Base-by-base conservation (phyloP, 2,329 filamentous ascomycete genomes). In the Aspergillus sclerotialis region DNA sequence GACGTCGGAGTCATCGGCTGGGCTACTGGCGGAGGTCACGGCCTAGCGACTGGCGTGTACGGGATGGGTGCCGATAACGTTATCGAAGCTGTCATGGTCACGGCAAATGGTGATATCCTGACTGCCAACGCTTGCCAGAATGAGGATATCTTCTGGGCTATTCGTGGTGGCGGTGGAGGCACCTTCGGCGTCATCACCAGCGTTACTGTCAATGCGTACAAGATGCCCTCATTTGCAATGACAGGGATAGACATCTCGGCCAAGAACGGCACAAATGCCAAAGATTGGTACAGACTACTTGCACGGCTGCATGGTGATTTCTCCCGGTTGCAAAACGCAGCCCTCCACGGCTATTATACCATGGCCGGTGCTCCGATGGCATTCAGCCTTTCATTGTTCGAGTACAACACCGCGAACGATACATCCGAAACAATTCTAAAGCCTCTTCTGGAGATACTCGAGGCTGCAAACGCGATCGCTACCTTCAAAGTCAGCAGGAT, bases 1-100 rank as follows among this genome's bases (percentile, higher is more conserved):
- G 35, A 37, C 8, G 26, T 37, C 7, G 35, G 35, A 4, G 25
- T 37, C 26, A 33, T 42, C n/a, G 61, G 62, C 4, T 67, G 60
- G 41, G 53, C 60, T 4, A 56, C 58, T 23, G 73, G 71, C 8
- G 75, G 72, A 23, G 75, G 75, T 0, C 72, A 78, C 49, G 69
- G 65, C 7, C 70, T 70, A 2, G 46, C 78, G 32, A 68, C 65
- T 6, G 61, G 61, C 34, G 48, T 67, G 15, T 70, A 69, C 41
- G 64, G 75, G 40, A 64, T 75, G 48, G 72, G 59, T 32, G 61
- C 69, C 3, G 71, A 75, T 48, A 64, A 72, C 44, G 59, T 72
- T 7, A 54, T 75, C n/a, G 55, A 63, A 33, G 56, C 68, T 37
- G 60, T 73, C 38, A 60, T 75, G 7, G 63, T 76, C 5, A 64